Percentiles rank a stretch among this genome's conserved stretches.
Conservation (phyloP, 768 basidiomycete genomes). For the Kockovaella imperatae region DNA sequence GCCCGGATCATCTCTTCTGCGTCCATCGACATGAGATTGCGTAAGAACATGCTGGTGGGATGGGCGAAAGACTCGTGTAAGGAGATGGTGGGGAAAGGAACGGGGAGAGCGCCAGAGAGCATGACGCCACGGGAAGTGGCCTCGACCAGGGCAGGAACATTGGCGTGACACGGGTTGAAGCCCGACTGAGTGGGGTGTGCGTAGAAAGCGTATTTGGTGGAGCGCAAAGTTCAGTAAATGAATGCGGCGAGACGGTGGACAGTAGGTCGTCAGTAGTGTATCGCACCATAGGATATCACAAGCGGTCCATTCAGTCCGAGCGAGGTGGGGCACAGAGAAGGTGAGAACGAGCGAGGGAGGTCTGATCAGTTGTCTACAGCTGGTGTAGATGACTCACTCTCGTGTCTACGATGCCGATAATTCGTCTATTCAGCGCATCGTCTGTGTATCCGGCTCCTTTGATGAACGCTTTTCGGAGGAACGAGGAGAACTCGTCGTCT, state of each 20-base stretch:
- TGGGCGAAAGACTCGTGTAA: slow-evolving; percentile 32
- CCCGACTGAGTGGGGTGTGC: slow-evolving; percentile 12
- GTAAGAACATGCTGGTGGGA: slow-evolving; percentile 32
- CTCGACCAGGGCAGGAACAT: slow-evolving; percentile 21
- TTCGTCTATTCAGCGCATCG: slow-evolving; percentile 35
- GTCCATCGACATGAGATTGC: slow-evolving; percentile 37
- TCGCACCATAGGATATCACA: no score
- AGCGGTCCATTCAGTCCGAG: no score
- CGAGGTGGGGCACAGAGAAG: no score
- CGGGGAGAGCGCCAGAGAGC: slow-evolving; percentile 23
- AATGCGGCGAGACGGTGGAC: no score
- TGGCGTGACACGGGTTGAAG: slow-evolving; percentile 37
- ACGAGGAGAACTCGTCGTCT: slow-evolving; percentile 34
- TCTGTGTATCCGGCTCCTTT: slow-evolving; percentile 38
- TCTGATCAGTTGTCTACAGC: no score
- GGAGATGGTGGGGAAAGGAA: slow-evolving; percentile 32
- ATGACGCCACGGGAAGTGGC: slow-evolving; percentile 32
- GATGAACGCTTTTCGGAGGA: slow-evolving; percentile 39
- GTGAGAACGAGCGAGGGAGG: background rate
- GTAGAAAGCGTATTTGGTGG: no score
- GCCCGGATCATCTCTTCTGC: slow-evolving; percentile 37
- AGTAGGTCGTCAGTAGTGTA: no score
- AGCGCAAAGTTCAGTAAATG: no score
- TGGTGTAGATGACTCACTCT: slow-evolving; percentile 1
- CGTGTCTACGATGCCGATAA: slow-evolving; percentile 36